phyloP scores from a whole-genome alignment of 2,329 filamentous ascomycete species.

The Sarocladium kiliense region DNA sequence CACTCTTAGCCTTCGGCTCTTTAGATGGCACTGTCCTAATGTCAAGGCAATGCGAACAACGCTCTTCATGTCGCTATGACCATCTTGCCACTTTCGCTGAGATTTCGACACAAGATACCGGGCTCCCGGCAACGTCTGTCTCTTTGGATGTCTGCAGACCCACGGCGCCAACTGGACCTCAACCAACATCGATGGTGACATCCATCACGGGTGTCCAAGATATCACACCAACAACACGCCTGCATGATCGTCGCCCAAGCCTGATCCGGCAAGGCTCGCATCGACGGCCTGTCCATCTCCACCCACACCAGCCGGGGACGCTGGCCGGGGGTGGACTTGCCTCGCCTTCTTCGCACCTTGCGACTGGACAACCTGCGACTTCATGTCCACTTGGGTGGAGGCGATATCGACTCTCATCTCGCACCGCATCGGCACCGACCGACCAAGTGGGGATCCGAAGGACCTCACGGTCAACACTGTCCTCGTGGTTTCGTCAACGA shows the following conservation, averaged over 20 bases:
- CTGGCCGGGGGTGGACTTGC: neutral
- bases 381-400: neutral
- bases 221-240: neutral
- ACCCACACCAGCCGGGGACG: neutral
- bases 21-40: neutral
- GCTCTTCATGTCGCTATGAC: too few relatives aligned
- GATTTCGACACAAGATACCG: neutral
- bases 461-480: neutral
- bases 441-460: neutral
- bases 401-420: neutral
- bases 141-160: neutral
- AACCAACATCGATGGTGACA: neutral
- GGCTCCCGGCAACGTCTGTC: neutral
- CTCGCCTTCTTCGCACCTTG: neutral
- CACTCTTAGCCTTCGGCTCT: neutral
- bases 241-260: neutral
- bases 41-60: neutral
- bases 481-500: too few relatives aligned
- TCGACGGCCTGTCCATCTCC: neutral
- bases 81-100: too few relatives aligned
- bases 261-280: neutral
- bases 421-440: neutral
- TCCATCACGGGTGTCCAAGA: neutral
- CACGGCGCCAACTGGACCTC: too few relatives aligned
- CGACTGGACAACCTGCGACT: neutral